Evolutionary conservation across 2,329 filamentous ascomycete genomes (phyloP).

Genomic region (Microdochium paspali): DNA sequence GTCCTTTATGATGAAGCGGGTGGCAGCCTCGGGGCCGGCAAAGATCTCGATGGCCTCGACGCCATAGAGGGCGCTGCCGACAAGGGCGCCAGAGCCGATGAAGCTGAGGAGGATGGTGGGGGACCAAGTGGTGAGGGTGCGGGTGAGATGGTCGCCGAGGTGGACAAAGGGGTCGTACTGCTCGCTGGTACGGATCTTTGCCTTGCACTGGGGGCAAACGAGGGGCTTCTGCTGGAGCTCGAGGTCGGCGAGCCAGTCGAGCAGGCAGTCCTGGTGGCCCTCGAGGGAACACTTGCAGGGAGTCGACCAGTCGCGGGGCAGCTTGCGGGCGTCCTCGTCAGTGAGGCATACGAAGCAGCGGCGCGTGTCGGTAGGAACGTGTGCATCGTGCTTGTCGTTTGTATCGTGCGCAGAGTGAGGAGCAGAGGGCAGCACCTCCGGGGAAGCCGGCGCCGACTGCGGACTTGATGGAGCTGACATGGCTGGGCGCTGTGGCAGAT

Average conservation of each 20-base stretch:
- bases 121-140: constrained; percentile 40
- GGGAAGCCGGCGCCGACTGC: too few relatives aligned
- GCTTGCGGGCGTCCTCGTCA: constrained; percentile 39
- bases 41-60: constrained; percentile 39
- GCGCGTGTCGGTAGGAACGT: constrained; percentile 17
- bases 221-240: constrained; percentile 61
- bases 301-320: constrained; percentile 61
- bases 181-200: constrained; percentile 65
- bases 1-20: constrained; percentile 26
- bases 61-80: constrained; percentile 45
- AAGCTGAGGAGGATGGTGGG: constrained; percentile 59
- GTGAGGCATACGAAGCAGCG: constrained; percentile 57
- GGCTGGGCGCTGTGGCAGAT: too few relatives aligned
- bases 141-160: constrained; percentile 49
- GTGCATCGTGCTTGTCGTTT: too few relatives aligned
- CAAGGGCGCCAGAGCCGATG: constrained; percentile 37
- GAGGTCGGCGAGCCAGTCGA: constrained; percentile 89
- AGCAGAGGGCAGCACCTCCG: too few relatives aligned
- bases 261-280: constrained; percentile 71
- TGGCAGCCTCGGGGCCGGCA: constrained; percentile 35
- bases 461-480: too few relatives aligned
- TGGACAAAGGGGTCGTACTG: constrained; percentile 66
- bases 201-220: constrained; percentile 83
- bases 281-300: constrained; percentile 87
- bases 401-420: too few relatives aligned